Evolutionary conservation across 768 basidiomycete species (phyloP), one percentile per base, ranked within the genome.

Genomic region (Mrakia frigida): DNA sequence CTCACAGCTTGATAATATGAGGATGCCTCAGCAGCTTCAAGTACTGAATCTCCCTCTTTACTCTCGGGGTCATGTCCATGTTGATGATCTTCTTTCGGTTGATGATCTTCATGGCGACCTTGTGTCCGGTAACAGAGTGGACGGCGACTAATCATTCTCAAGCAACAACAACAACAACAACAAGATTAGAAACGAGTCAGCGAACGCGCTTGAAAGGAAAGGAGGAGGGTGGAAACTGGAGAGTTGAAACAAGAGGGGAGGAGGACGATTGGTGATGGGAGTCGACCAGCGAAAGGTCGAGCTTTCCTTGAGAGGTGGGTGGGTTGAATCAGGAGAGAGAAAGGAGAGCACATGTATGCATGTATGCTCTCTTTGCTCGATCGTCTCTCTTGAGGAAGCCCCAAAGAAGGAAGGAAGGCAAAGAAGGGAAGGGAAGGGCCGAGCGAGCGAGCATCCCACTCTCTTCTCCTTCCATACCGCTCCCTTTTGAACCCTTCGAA

Each of bases 41-140:
- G 85, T 97, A 98, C 82, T 98, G 94, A 79, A 97, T 97, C 84
- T 98, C 96, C 67, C 94, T 89, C 81, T 92, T 90, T 10, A 98
- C 95, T 76, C 96, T 86, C 74, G 90, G 90, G 84, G 93, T 94
- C 81, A 93, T 97, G 84, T 92, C 92, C 79, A 92, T 92, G 80
- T 90, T 88, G 80, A 91, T 89, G 75, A 98, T 98, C 80, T 92
- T 93, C 46, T 92, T 92, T 83, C 97, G 94, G 74, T 92, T 93
- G 78, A 98, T 93, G 82, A 91, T 94, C 86, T 99, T 98, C 92
- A 99, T 93, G 16, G 97, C 96, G 72, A 99, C 96, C 81, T 90
- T 89, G 81, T 97, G 93, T 4, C 95, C 93, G 0, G 97, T 98
- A 81, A 98, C 88, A 74, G 91, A 91, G 84, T 99, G 96, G 16